A percentile compares a stretch with the other conserved stretches of the same genome.
Evolutionary conservation across 441 rosid genomes (phyloP).

Genomic region (Populus trichocarpa): DNA sequence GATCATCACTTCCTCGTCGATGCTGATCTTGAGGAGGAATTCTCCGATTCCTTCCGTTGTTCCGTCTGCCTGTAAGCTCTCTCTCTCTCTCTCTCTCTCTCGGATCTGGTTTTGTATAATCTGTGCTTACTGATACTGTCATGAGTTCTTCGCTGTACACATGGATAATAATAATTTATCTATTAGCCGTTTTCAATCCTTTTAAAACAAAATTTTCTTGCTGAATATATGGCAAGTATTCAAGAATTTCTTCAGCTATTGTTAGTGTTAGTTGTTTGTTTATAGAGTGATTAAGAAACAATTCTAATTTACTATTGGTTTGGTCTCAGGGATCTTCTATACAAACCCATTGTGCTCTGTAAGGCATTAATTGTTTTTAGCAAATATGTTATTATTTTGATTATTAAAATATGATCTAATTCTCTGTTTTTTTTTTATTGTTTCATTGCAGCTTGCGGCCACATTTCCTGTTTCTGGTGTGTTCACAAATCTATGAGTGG

Average conservation of each 20-base stretch:
- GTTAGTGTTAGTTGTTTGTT: neutral
- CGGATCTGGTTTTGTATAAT: neutral
- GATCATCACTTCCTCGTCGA: neutral
- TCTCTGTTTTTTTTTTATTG: neutral
- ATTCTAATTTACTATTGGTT: constrained; percentile 1
- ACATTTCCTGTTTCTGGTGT: constrained; percentile 92
- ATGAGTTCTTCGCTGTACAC: neutral
- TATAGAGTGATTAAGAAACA: constrained; percentile 2
- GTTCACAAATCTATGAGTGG: constrained; percentile 57
- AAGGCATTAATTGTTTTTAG: constrained; percentile 28
- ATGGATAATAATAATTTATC: neutral
- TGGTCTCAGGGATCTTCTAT: constrained; percentile 72
- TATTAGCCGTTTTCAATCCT: neutral
- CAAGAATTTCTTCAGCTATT: neutral
- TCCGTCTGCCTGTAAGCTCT: constrained; percentile 26
- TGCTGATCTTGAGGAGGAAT: constrained; percentile 29
- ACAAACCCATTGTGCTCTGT: constrained; percentile 79
- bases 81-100: constrained; percentile 4
- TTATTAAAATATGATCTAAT: neutral
- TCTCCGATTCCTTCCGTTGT: constrained; percentile 51
- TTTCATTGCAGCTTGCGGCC: constrained; percentile 75
- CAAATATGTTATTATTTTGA: neutral
- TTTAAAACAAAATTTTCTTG: neutral
- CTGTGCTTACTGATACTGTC: neutral
- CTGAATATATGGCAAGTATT: neutral